A percentile compares a stretch with the other conserved stretches of the same genome.
Evolutionary conservation across 169 alveolate genomes (phyloP).

Genomic region (Haemoproteus tartakovskyi): DNA sequence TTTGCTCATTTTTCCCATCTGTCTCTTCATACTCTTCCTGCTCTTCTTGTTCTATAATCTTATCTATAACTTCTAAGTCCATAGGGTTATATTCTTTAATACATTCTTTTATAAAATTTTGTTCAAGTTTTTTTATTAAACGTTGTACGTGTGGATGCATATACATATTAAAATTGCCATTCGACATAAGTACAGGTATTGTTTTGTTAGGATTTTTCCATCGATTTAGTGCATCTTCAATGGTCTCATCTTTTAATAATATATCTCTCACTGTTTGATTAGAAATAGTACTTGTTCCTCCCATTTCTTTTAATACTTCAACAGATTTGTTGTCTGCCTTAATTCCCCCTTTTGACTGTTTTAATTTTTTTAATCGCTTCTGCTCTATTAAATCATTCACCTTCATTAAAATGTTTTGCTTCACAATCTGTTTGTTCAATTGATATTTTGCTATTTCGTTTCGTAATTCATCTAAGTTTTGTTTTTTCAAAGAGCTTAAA

Average conservation of each 20-base stretch:
- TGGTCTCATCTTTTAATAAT: slow-evolving; percentile 51
- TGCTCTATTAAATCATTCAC: slow-evolving; percentile 57
- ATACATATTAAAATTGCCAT: slow-evolving; percentile 15
- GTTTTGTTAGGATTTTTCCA: slow-evolving; percentile 28
- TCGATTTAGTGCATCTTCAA: slow-evolving; percentile 53
- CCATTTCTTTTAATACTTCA: background rate
- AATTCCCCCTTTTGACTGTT: background rate
- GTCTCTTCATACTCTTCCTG: no score
- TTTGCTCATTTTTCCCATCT: no score
- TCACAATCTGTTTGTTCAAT: slow-evolving; percentile 66
- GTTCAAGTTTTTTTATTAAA: slow-evolving; percentile 11
- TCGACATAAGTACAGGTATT: no score
- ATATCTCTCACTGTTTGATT: no score
- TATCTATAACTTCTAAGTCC: slow-evolving; percentile 37
- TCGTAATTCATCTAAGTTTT: slow-evolving; percentile 73
- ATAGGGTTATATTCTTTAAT: slow-evolving; percentile 7
- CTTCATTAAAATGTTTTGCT: slow-evolving; percentile 53
- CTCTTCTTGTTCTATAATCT: slow-evolving; percentile 24
- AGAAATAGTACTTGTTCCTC: background rate
- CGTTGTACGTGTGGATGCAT: slow-evolving; percentile 5
- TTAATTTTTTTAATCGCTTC: slow-evolving; percentile 17
- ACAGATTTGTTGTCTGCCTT: background rate
- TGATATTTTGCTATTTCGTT: slow-evolving; percentile 68
- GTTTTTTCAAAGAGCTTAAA: slow-evolving; percentile 72
- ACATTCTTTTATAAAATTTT: slow-evolving; percentile 14